Evolutionary conservation across 345 rosid genomes (phyloP).

Genomic region (Acer campestre): DNA sequence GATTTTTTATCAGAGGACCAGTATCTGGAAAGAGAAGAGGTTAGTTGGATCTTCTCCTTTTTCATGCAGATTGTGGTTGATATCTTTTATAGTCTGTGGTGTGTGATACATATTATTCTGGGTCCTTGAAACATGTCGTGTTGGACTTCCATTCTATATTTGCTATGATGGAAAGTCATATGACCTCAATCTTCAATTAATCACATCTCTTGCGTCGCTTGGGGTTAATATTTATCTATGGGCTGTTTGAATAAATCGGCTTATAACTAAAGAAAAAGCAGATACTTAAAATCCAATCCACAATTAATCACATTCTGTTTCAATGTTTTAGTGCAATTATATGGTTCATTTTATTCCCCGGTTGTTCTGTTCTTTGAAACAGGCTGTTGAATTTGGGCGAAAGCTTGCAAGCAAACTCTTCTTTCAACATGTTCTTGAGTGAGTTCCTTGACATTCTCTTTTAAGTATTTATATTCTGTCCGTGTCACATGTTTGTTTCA

Average conservation of each 20-base stretch:
- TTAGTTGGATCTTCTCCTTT: constrained; percentile 26
- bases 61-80: neutral
- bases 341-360: neutral
- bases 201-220: neutral
- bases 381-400: constrained; percentile 83
- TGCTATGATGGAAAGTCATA: neutral
- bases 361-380: constrained; percentile 20
- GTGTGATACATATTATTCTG: neutral
- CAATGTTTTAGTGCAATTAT: neutral
- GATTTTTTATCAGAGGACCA: constrained; percentile 72
- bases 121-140: neutral
- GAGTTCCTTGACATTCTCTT: constrained; percentile 33
- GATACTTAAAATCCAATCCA: neutral
- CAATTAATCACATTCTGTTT: neutral
- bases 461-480: constrained; percentile 9
- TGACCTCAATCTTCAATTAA: neutral
- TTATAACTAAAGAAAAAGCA: neutral
- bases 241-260: neutral
- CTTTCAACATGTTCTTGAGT: constrained; percentile 75
- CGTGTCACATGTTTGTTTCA: constrained; percentile 8
- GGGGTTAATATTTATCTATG: neutral
- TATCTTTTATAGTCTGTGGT: neutral
- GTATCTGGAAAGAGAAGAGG: constrained; percentile 73
- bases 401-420: constrained; percentile 78
- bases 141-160: neutral